These are phyloP conservation scores for Arxiozyma slooffiae DNA, from an alignment of 1,139 yeast genomes.

Conservation along the genomic window DNA sequence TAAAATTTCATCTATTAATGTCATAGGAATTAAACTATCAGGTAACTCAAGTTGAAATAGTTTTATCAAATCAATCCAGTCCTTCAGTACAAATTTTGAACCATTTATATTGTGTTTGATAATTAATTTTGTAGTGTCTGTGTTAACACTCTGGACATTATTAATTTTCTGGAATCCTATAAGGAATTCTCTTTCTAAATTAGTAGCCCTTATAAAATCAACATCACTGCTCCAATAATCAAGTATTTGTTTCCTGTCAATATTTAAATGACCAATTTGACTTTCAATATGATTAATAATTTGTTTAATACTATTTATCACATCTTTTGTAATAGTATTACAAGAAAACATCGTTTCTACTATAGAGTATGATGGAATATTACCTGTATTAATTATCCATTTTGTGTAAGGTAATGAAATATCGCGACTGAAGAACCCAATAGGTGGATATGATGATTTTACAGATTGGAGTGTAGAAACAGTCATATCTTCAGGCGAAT, in stretches of 20 bases:
- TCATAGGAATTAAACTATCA: conserved; percentile 30
- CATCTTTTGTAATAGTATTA: no score
- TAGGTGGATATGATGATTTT: neutral
- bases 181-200: conserved; percentile 15
- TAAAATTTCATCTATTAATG: conserved; percentile 18
- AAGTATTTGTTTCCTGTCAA: no score
- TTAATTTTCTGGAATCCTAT: conserved; percentile 4
- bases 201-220: no score
- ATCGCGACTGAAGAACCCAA: conserved; percentile 1
- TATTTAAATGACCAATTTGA: no score
- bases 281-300: no score
- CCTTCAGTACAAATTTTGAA: conserved; percentile 5
- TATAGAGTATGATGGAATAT: neutral
- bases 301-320: no score
- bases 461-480: neutral
- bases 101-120: neutral
- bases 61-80: conserved; percentile 25
- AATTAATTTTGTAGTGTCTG: neutral
- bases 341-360: conserved; percentile 10
- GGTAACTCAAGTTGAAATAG: conserved; percentile 32
- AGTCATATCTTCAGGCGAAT: neutral
- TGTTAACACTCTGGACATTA: neutral
- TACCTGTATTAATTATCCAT: neutral
- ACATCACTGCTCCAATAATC: no score
- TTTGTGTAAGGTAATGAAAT: conserved; percentile 8